Evolutionary conservation across 2,329 filamentous ascomycete genomes (phyloP), one percentile per base, ranked within the genome.

Genomic region (Fusarium sarcochroum): DNA sequence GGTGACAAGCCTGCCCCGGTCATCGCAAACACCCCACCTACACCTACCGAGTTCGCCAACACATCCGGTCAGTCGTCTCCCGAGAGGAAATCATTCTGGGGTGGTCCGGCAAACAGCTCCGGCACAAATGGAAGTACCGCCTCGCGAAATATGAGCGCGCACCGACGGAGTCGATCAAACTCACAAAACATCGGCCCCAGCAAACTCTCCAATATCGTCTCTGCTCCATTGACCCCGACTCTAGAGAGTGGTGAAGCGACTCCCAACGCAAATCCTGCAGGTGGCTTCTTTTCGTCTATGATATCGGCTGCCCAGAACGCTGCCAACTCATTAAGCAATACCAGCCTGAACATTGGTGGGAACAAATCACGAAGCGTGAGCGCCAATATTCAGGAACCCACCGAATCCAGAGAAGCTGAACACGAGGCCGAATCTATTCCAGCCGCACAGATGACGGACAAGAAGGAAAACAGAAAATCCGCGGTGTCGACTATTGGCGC

Each of bases 301-400:
- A 89, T 99, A 68, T 95, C 93, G 40, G 95, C 91, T 45, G 96
- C 96, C 18, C 95, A 98, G 79, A 98, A 91, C 85, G 95, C 95
- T 42, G 94, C 94, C 15, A 93, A 84, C 68, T 90, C 88, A 18
- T 78, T 94, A 6, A 93, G 87, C 71, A 93, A 89, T 76, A 87
- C 85, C 6, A 84, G 84, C 30, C 84, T 88, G 52, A 80, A 83
- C 9, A 86, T 87, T n/a, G 81, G 82, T n/a, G 77, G 72, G 34
- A 81, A 79, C 57, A 80, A 77, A 77, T 80, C 55, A 75, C 77
- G 64, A 68, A 67, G 47, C 58, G 63, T 70, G 11, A 69, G 71
- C 32, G 61, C 70, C 17, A 68, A 68, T 34, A 38, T 58, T 18
- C 78, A 78, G 58, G 69, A 76, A 37, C 58, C 67, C 20, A 30